A percentile compares a stretch with the other conserved stretches of the same genome.
These are phyloP conservation scores for Beauveria bassiana DNA, from an alignment of 2,329 filamentous ascomycete species.

Conservation along the genomic window DNA sequence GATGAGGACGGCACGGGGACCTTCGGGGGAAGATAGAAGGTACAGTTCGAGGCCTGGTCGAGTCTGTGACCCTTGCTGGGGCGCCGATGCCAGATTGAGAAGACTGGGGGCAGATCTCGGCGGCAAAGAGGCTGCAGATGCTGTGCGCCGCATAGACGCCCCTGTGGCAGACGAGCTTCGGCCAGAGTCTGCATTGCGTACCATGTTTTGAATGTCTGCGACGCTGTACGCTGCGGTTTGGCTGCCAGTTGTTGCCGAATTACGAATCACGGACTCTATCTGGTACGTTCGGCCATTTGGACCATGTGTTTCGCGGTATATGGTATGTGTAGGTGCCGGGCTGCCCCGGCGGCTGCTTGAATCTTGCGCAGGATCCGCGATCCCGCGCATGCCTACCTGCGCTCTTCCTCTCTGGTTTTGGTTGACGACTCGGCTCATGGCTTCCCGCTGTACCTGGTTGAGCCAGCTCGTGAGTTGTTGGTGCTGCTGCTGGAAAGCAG, in stretches of 20 bases:
- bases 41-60: slow-evolving; percentile 44
- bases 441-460: slow-evolving; percentile 39
- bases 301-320: slow-evolving; percentile 26
- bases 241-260: slow-evolving; percentile 12
- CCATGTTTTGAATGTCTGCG: slow-evolving; percentile 37
- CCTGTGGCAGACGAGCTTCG: slow-evolving; percentile 40
- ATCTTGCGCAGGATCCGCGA: slow-evolving; percentile 25
- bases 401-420: slow-evolving; percentile 37
- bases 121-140: slow-evolving; percentile 38
- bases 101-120: slow-evolving; percentile 25
- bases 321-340: slow-evolving; percentile 23
- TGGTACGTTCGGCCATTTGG: slow-evolving; percentile 28
- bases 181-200: slow-evolving; percentile 37
- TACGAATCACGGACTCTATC: slow-evolving; percentile 26
- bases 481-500: slow-evolving; percentile 24
- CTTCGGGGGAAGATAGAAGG: slow-evolving; percentile 51
- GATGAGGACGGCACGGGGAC: slow-evolving; percentile 50
- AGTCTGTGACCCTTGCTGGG: slow-evolving; percentile 15
- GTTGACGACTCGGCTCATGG: slow-evolving; percentile 32
- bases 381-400: slow-evolving; percentile 32
- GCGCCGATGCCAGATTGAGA: slow-evolving; percentile 19
- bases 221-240: slow-evolving; percentile 28
- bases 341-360: slow-evolving; percentile 21
- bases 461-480: slow-evolving; percentile 38
- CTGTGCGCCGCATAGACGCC: slow-evolving; percentile 44